A percentile compares a stretch with the other conserved stretches of the same genome.
Conservation (phyloP, 495 filamentous ascomycete genomes). For the Neurospora sublineolata region DNA sequence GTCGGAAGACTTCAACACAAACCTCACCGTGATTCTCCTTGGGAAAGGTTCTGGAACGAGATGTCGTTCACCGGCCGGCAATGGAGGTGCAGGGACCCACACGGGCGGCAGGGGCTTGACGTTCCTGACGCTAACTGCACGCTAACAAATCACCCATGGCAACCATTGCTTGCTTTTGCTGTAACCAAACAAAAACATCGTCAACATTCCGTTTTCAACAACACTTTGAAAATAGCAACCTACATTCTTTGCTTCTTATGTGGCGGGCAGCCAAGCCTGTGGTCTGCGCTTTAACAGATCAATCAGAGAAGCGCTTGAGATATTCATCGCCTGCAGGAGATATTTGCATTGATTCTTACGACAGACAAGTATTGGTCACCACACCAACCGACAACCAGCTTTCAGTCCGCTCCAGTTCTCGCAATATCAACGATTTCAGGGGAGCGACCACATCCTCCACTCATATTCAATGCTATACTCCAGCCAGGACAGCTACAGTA, state of each 20-base stretch:
- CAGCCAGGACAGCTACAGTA: not conserved
- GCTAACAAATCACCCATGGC: not conserved
- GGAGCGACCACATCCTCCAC: not conserved
- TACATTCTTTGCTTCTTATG: not conserved
- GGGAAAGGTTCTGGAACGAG: not conserved
- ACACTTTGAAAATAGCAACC: not conserved
- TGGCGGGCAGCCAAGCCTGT: not conserved
- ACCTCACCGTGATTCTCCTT: not conserved
- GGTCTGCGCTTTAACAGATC: not conserved
- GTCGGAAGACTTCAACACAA: not conserved
- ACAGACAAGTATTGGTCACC: not conserved
- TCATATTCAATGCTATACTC: not conserved
- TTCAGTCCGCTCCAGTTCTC: not conserved
- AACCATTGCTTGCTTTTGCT: not conserved
- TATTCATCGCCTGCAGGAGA: not conserved
- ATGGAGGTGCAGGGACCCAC: not conserved
- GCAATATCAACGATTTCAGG: not conserved
- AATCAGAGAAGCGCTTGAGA: not conserved
- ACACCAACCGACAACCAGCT: not conserved
- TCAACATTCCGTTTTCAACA: not conserved
- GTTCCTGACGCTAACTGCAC: not conserved
- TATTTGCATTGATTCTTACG: not conserved
- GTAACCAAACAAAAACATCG: not conserved
- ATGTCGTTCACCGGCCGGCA: not conserved
- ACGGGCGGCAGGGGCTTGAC: not conserved